Conservation (phyloP, 2,329 filamentous ascomycete genomes). For the Xylaria sp. region DNA sequence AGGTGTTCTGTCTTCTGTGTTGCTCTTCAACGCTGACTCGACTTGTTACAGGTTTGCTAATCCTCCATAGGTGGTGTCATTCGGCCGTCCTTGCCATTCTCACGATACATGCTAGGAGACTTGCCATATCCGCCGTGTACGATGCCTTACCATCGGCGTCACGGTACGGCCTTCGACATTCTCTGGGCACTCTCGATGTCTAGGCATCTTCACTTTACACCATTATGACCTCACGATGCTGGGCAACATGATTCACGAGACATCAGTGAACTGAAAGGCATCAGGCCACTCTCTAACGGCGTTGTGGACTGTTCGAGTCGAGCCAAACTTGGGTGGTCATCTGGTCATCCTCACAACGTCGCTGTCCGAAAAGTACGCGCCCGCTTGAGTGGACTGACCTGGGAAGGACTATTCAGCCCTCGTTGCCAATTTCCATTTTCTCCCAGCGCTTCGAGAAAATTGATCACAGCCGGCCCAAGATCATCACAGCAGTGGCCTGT, state of each 20-base stretch:
- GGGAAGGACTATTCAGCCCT: too few relatives aligned
- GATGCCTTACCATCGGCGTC: too few relatives aligned
- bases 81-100: too few relatives aligned
- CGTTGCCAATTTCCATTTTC: too few relatives aligned
- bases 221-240: too few relatives aligned
- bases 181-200: too few relatives aligned
- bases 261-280: not conserved
- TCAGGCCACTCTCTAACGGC: not conserved
- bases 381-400: not conserved
- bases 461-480: conserved; percentile 6
- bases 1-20: not conserved
- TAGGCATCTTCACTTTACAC: too few relatives aligned
- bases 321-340: conserved; percentile 14
- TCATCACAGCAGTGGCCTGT: conserved; percentile 16
- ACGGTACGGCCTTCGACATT: too few relatives aligned
- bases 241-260: too few relatives aligned
- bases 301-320: conserved; percentile 9
- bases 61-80: not conserved
- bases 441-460: not conserved
- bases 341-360: conserved; percentile 6
- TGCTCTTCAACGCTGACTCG: not conserved
- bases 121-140: too few relatives aligned
- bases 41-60: not conserved
- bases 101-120: too few relatives aligned
- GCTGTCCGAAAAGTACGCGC: conserved; percentile 13